Base-by-base conservation (phyloP, 192 early-diverging fungal species). In the Lunasporangiospora selenospora region DNA sequence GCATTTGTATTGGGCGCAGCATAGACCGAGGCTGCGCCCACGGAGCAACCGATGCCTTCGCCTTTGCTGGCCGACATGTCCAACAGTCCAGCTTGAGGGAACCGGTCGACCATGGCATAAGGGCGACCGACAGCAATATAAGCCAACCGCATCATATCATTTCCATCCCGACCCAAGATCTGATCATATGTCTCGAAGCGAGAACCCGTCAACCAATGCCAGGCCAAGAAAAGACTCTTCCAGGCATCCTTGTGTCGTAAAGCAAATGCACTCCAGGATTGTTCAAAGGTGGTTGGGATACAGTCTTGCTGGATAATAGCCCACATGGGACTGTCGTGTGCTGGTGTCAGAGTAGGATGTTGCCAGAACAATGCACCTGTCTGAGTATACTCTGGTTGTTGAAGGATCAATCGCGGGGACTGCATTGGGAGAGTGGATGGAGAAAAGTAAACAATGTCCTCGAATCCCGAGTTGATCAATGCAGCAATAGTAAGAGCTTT, bases 391-490 rank as follows among this genome's bases (percentile, higher is more conserved):
- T 63, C 60, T 0, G 45, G 46, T 10, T 63, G 69, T 12, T 63
- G 54, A 43, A 73, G 53, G 26, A 63, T 24, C 7, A 52, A 2
- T 19, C 55, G 38, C 3, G 69, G 69, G 0, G 69, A 73, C 32
- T 63, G 60, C 60, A 63, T 63, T 6, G 69, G 69, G 1, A 73
- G 33, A 16, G 69, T 73, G 4, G 69, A 62, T 1, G 69, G 69
- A 4, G 69, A 62, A 27, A 53, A 58, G 18, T 58, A 73, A 19
- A 73, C 41, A 3, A 73, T 73, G n/a, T 73, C 69, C 10, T 73
- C 69, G 43, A 73, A 73, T 31, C 69, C 69, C 52, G 69, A 73
- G 49, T 73, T 73, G 55, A 73, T 63, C 39, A 73, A 37, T 3
- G 69, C 60, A 7, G 69, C 69, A 13, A 73, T 26, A 0, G 69